These are phyloP conservation scores for Flammula alnicola DNA, from an alignment of 1,284 basidiomycete genomes.

Conservation along the genomic window DNA sequence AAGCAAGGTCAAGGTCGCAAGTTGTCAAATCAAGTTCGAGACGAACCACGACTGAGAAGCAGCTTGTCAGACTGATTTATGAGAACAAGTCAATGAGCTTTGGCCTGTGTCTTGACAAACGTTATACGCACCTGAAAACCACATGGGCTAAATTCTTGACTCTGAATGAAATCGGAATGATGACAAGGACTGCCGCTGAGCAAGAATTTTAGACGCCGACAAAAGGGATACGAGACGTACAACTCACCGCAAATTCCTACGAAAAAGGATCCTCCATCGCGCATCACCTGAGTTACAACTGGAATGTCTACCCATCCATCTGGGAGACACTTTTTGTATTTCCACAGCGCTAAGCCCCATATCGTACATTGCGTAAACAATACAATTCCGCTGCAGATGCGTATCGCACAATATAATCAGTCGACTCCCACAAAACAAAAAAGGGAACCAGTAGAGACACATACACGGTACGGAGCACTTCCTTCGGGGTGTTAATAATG, in stretches of 20 bases:
- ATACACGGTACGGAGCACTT: not conserved
- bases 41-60: conserved; percentile 2
- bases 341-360: not conserved
- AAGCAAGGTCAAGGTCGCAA: not conserved
- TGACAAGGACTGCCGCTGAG: not conserved
- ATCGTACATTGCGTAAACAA: not conserved
- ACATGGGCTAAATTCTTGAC: not conserved
- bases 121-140: not conserved
- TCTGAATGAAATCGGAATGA: not conserved
- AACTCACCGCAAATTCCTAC: not conserved
- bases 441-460: not conserved
- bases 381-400: not conserved
- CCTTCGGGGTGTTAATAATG: not conserved
- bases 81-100: not conserved
- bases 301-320: conserved; percentile 6
- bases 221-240: too few species aligned
- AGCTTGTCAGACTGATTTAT: not conserved
- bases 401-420: not conserved
- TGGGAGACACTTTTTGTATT: not conserved
- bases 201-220: not conserved
- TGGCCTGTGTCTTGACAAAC: not conserved
- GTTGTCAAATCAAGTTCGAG: too few species aligned
- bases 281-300: conserved; percentile 3
- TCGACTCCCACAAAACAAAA: too few species aligned
- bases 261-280: not conserved